Conservation (phyloP, 2,329 filamentous ascomycete species). For the Fusarium sp. region DNA sequence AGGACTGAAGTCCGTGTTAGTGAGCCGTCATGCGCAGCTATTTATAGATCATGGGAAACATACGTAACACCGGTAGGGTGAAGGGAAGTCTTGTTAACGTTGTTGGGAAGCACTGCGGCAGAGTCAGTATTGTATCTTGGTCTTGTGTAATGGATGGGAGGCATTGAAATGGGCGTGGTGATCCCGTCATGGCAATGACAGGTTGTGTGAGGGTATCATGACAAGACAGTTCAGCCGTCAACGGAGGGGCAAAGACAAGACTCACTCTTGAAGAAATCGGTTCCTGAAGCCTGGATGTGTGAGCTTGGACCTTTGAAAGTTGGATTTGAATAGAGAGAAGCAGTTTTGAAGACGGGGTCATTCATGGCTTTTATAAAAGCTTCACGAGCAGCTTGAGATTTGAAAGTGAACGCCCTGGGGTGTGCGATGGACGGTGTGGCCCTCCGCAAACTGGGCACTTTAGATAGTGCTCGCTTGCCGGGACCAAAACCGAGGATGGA, state of each 20-base stretch:
- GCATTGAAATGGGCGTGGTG: slow-evolving; percentile 10
- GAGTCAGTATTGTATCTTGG: slow-evolving; percentile 38
- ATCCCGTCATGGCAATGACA: slow-evolving; percentile 12
- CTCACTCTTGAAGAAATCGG: slow-evolving; percentile 59
- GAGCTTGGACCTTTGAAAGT: slow-evolving; percentile 55
- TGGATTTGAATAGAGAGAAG: slow-evolving; percentile 56
- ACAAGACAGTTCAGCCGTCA: slow-evolving; percentile 11
- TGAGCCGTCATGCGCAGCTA: slow-evolving; percentile 28
- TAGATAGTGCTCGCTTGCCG: slow-evolving; percentile 47
- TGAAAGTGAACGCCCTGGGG: slow-evolving; percentile 42
- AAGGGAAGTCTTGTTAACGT: slow-evolving; percentile 90
- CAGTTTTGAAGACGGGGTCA: slow-evolving; percentile 56
- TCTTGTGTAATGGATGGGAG: slow-evolving; percentile 7
- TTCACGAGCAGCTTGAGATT: slow-evolving; percentile 47
- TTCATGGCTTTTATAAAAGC: slow-evolving; percentile 57
- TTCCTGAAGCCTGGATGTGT: slow-evolving; percentile 54
- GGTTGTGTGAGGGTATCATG: slow-evolving; percentile 29
- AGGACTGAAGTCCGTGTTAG: slow-evolving; percentile 68
- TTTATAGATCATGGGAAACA: slow-evolving; percentile 56
- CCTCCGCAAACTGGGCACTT: slow-evolving; percentile 43
- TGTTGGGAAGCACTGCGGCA: slow-evolving; percentile 64
- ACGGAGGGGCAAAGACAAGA: slow-evolving; percentile 33
- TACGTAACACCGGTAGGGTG: slow-evolving; percentile 93
- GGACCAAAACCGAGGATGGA: slow-evolving; percentile 49
- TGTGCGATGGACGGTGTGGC: slow-evolving; percentile 43